A percentile compares a stretch with the other conserved stretches of the same genome.
phyloP scores from a whole-genome alignment of 176 grass and related monocot genomes.

The Avena eriantha region DNA sequence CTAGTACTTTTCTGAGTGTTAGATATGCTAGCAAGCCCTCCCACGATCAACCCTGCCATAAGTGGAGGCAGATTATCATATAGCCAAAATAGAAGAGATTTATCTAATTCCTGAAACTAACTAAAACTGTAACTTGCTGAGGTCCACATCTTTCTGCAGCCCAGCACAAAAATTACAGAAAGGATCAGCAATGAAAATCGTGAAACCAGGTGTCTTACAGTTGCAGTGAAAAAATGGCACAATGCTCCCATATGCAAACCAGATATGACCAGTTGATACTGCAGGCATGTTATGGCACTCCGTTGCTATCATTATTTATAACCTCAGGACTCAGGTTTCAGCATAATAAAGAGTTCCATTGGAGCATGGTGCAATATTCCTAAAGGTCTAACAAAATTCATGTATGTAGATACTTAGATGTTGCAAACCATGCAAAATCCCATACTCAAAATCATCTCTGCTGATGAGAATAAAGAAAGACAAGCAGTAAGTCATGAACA shows the following conservation, averaged over 20 bases:
- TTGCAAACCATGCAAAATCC: background rate
- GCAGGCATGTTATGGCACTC: slow-evolving; percentile 2
- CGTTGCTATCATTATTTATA: slow-evolving; percentile 8
- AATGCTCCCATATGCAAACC: background rate
- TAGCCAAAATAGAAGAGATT: background rate
- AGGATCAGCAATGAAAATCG: background rate
- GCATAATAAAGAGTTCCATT: background rate
- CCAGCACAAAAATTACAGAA: background rate
- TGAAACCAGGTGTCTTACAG: background rate
- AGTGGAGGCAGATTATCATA: slow-evolving; percentile 4
- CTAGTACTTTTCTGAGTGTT: slow-evolving; percentile 73
- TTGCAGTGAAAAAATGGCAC: background rate
- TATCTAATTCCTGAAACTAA: background rate
- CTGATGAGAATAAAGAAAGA: background rate
- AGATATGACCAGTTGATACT: background rate
- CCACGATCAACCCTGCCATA: slow-evolving; percentile 74
- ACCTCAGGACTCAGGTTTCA: background rate
- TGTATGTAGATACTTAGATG: background rate
- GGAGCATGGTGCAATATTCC: background rate
- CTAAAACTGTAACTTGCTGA: slow-evolving; percentile 9
- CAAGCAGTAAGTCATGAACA: background rate
- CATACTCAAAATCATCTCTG: background rate
- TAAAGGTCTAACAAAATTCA: background rate
- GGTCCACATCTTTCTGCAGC: background rate
- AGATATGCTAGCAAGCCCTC: slow-evolving; percentile 77